Base-by-base conservation (phyloP, 345 rosid genomes). In the Mercurialis annua region DNA sequence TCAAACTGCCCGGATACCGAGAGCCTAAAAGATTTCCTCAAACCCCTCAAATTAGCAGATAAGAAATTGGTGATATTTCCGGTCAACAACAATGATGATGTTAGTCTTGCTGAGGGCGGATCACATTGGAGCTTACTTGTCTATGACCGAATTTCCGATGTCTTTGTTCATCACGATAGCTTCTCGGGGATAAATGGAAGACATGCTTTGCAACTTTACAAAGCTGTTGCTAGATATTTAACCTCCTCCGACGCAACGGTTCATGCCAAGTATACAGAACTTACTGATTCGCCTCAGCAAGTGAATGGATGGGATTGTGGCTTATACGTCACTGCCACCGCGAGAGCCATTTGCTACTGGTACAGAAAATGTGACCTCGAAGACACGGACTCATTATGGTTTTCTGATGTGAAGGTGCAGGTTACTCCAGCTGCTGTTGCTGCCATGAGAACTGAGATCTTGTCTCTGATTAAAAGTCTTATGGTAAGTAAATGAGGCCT, bases 41-140 rank as follows among this genome's bases (percentile, higher is more conserved):
- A 81, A 64, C 94, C 96, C 23, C 88, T 90, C 1, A 66, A 54
- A 5, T 67, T 89, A 38, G 64, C 52, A 2, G 78, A 83, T 42
- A 87, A 77, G 80, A 70, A 81, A 53, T 68, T 90, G 60, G 72
- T 90, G 48, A 79, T 93, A 12, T 85, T 90, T 69, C 89, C 97
- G 0, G 90, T 90, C 15, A 93, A 90, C 49, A 62, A 93, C 81
- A 90, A 89, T 14, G 50, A 44, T 4, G 80, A 93, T 42, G 86
- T 90, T 59, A 81, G 65, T 67, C 36, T 73, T 52, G 92, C 96
- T 0, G 96, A 84, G 73, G 96, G 98, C 0, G 97, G 97, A 62
- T 79, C 68, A 27, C 97, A 90, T 47, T 93, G 98, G 97, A 93
- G 91, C 75, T 77, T 90, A 54, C 85, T 90, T 34, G 94, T 80